Percentiles rank a stretch among this genome's conserved stretches.
These are phyloP conservation scores for Chrysanthemum lavandulifolium DNA, from an alignment of 129 eudicot genomes.

Conservation along the genomic window DNA sequence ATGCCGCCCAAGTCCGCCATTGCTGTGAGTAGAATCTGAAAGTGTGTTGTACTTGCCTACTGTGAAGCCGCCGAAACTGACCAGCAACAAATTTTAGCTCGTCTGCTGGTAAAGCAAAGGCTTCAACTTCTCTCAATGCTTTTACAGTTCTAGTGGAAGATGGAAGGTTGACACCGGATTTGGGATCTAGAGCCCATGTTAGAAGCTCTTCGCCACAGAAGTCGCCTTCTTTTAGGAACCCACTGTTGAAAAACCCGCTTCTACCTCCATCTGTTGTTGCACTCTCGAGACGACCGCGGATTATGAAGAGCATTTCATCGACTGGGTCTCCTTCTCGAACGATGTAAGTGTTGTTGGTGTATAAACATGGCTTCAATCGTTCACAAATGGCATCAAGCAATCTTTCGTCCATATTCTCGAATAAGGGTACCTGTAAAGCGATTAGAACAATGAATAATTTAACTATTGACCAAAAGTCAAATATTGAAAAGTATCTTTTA, in stretches of 20 bases:
- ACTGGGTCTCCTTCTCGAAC: conserved; percentile 97
- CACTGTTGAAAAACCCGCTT: conserved; percentile 91
- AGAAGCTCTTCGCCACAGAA: conserved; percentile 96
- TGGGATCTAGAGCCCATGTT: conserved; percentile 93
- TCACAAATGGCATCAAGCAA: conserved; percentile 94
- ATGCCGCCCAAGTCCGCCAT: conserved; percentile 97
- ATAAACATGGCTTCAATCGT: conserved; percentile 85
- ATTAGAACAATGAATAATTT: background rate
- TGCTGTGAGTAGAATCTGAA: conserved; percentile 91
- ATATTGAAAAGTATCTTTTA: too few species aligned
- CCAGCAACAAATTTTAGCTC: conserved; percentile 86
- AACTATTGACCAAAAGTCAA: background rate
- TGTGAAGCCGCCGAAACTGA: conserved; percentile 91
- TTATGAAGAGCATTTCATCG: conserved; percentile 92
- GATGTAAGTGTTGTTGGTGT: conserved; percentile 73
- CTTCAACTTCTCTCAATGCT: conserved; percentile 89
- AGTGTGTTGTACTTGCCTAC: conserved; percentile 93
- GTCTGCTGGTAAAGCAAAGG: conserved; percentile 86
- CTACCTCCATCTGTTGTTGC: conserved; percentile 89
- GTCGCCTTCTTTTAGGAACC: conserved; percentile 80
- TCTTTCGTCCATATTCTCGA: conserved; percentile 92
- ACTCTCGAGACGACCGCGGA: conserved; percentile 96
- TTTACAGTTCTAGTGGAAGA: conserved; percentile 89
- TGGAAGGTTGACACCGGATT: conserved; percentile 81
- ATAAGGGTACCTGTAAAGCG: conserved; percentile 72